Base-by-base conservation (phyloP, 306 rosid genomes). In the Prunus dulcis region DNA sequence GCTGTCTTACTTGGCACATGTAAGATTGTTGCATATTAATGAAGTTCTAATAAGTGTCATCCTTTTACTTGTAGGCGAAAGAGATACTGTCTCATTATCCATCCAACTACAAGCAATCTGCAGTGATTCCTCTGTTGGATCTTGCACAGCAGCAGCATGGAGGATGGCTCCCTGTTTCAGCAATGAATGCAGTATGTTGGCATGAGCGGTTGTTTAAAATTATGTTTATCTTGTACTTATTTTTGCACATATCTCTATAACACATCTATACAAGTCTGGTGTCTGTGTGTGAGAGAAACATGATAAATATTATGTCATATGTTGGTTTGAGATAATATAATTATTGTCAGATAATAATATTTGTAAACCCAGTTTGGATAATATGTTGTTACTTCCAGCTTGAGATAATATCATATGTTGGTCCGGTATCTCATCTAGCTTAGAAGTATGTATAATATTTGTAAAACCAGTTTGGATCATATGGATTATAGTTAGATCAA, bases 131-230 rank as follows among this genome's bases (percentile, higher is more conserved):
- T 75, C 80, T 96, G 76, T 85, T 96, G 69, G 99, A 96, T 91
- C 99, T 96, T 84, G 98, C 99, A 57, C 99, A 96, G 78, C 99
- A 96, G 85, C 99, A 96, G 85, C 96, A 96, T 81, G 98, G 97
- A 52, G 99, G 98, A 19, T 96, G 99, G 99, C 93, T 96, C 11
- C 93, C 99, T 79, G 98, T 96, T 83, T 96, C 99, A 12, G 97
- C 99, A 70, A 96, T 96, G 98, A 80, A 96, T 74, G 99, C 92
- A 73, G 99, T 92, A 91, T 79, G 96, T 84, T 84, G 64, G 45
- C 66, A 22, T 32, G 80, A 11, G 19, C 8, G 13, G 19, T 64
- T 55, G 10, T 45, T 53, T 43, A 20, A 69, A 78, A 55, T 65
- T 25, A 45, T 52, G 18, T 62, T 70, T 67, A 43, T 18, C 30